These are phyloP conservation scores for Phytophthora meadii DNA, from an alignment of 352 stramenopile genomes.

Conservation along the genomic window DNA sequence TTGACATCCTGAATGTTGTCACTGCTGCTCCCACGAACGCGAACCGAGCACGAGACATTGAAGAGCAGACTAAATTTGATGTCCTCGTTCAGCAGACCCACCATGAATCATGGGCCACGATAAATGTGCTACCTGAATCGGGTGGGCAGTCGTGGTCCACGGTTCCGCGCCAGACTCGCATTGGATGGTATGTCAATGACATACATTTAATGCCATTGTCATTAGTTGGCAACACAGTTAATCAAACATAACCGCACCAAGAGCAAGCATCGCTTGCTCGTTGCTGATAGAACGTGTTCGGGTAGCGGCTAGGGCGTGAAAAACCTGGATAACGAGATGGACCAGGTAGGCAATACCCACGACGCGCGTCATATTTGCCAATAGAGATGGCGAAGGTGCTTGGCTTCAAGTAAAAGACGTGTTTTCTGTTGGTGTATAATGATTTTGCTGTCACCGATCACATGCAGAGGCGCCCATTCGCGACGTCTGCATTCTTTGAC, in stretches of 20 bases:
- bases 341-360: too few species aligned
- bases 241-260: not conserved
- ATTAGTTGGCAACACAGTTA: too few species aligned
- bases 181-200: too few species aligned
- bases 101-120: conserved; percentile 1
- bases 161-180: conserved; percentile 5
- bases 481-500: too few species aligned
- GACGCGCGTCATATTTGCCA: too few species aligned
- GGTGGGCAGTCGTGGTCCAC: not conserved
- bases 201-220: too few species aligned
- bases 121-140: not conserved
- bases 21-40: conserved; percentile 8
- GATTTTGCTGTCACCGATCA: too few species aligned
- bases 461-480: too few species aligned
- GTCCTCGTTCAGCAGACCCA: conserved; percentile 10
- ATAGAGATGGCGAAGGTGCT: too few species aligned
- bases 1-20: conserved; percentile 22
- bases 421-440: too few species aligned
- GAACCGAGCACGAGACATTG: not conserved
- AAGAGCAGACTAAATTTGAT: conserved; percentile 1
- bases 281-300: conserved; percentile 10
- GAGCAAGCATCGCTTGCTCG: conserved; percentile 11
- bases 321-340: conserved; percentile 36
- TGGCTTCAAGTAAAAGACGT: too few species aligned
- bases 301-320: not conserved